Evolutionary conservation across 805 yeast species (phyloP).

Genomic region (Candida easanensis): DNA sequence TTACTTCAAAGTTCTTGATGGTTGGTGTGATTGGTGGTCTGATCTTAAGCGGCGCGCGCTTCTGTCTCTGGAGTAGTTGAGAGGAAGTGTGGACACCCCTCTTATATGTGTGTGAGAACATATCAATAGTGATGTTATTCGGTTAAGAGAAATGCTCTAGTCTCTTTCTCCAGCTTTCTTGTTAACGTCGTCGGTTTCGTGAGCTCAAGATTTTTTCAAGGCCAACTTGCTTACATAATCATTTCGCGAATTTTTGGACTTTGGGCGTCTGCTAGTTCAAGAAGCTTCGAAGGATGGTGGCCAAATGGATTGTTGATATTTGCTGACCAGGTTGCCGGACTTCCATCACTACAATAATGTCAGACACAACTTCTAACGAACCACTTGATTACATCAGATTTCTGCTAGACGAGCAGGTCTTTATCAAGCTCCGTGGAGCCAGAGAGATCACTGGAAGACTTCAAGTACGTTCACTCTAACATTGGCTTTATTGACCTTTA

Average conservation of each 20-base stretch:
- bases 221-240: not conserved
- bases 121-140: not conserved
- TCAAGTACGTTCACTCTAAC: slow-evolving; percentile 49
- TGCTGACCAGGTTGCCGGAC: not conserved
- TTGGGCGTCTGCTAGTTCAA: no score
- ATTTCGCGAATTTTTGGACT: not conserved
- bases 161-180: not conserved
- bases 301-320: not conserved
- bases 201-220: not conserved
- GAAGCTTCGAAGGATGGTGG: no score
- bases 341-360: slow-evolving; percentile 6
- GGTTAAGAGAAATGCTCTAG: not conserved
- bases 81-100: slow-evolving; percentile 19
- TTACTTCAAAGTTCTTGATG: slow-evolving; percentile 63
- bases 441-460: slow-evolving; percentile 87
- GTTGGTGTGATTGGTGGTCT: slow-evolving; percentile 87
- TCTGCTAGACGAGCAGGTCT: slow-evolving; percentile 81
- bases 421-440: slow-evolving; percentile 89
- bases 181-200: not conserved
- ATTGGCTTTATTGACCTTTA: not conserved
- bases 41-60: slow-evolving; percentile 36
- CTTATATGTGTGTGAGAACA: slow-evolving; percentile 16
- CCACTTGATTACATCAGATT: slow-evolving; percentile 90
- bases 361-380: slow-evolving; percentile 39
- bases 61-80: slow-evolving; percentile 17